phyloP scores from a whole-genome alignment of 345 rosid species.

The Camelina laxa region DNA sequence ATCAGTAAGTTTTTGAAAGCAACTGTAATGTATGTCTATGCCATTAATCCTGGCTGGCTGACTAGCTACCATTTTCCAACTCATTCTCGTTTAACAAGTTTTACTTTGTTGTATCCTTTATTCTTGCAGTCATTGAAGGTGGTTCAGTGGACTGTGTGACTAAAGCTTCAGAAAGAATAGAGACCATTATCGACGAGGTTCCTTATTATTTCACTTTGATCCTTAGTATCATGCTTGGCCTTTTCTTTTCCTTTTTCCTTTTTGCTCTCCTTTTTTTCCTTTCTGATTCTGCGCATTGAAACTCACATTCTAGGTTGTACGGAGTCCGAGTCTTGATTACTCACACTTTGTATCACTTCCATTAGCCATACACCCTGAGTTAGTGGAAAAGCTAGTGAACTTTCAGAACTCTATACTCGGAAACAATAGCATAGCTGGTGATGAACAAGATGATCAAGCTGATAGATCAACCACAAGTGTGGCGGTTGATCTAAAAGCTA shows the following conservation, averaged over 20 bases:
- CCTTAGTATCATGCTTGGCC: not conserved
- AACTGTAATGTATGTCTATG: slow-evolving; percentile 4
- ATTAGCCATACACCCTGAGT: slow-evolving; percentile 74
- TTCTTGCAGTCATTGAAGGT: slow-evolving; percentile 73
- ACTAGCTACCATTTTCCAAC: not conserved
- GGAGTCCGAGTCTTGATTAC: slow-evolving; percentile 67
- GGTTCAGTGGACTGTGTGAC: slow-evolving; percentile 61
- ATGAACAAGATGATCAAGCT: slow-evolving; percentile 24
- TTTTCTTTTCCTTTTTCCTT: not conserved
- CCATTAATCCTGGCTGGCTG: not conserved
- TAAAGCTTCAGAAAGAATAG: slow-evolving; percentile 71
- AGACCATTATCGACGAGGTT: slow-evolving; percentile 68
- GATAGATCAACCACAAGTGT: slow-evolving; percentile 26
- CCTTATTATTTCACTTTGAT: slow-evolving; percentile 19
- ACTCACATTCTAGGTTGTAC: slow-evolving; percentile 57
- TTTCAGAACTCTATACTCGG: slow-evolving; percentile 76
- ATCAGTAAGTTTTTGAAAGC: slow-evolving; percentile 56
- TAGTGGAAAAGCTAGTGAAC: slow-evolving; percentile 73
- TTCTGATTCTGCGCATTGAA: slow-evolving; percentile 14
- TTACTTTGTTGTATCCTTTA: slow-evolving; percentile 9
- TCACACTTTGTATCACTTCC: slow-evolving; percentile 95
- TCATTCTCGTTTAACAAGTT: slow-evolving; percentile 10
- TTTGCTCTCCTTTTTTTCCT: not conserved
- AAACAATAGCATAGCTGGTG: slow-evolving; percentile 19
- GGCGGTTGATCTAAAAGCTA: slow-evolving; percentile 46